Conservation (phyloP, 2,329 filamentous ascomycete genomes). For the Diaporthe velutina region DNA sequence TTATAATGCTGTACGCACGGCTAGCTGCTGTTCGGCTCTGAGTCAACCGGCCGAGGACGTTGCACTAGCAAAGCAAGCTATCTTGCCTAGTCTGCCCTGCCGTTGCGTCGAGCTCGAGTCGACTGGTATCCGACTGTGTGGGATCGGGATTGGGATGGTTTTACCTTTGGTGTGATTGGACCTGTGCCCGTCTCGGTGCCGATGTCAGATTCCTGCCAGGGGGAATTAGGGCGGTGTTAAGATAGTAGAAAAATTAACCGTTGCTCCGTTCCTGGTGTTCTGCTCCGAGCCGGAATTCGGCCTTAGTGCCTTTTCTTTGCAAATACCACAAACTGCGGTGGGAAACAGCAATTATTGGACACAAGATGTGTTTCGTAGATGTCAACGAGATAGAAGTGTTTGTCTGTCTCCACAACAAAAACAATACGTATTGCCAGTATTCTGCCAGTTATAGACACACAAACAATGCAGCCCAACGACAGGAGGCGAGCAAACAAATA, state of each 20-base stretch:
- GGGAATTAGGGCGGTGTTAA: not conserved
- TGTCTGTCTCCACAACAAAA: not conserved
- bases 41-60: slow-evolving; percentile 12
- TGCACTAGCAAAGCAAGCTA: slow-evolving; percentile 11
- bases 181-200: slow-evolving; percentile 17
- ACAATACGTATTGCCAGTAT: not conserved
- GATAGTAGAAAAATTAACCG: not conserved
- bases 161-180: slow-evolving; percentile 25
- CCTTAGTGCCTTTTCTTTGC: not conserved
- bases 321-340: no score
- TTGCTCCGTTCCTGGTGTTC: not conserved
- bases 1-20: slow-evolving; percentile 7
- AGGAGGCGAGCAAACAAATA: not conserved
- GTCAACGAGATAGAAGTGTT: not conserved
- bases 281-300: slow-evolving; percentile 15
- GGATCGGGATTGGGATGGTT: slow-evolving; percentile 15
- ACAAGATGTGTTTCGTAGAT: not conserved
- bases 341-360: not conserved
- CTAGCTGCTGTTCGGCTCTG: slow-evolving; percentile 3
- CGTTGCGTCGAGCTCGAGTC: slow-evolving; percentile 3
- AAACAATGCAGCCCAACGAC: not conserved
- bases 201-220: not conserved
- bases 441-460: not conserved
- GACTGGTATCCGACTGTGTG: slow-evolving; percentile 3
- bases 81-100: not conserved